Percentiles rank a stretch among this genome's conserved stretches.
Conservation (phyloP, 1,284 basidiomycete species). For the Heterobasidion annosum region DNA sequence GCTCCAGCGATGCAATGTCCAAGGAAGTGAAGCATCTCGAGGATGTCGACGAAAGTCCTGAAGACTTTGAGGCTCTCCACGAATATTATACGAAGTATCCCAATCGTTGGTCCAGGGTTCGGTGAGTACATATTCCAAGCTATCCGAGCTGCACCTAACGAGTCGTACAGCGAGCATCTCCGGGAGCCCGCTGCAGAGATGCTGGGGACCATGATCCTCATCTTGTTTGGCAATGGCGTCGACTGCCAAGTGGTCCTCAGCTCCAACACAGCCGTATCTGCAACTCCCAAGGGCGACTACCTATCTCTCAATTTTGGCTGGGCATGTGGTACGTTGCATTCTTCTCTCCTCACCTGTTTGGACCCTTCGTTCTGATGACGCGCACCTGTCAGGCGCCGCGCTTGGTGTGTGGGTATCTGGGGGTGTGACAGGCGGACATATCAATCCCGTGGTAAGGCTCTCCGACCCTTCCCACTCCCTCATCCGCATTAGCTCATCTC, state of each 20-base stretch:
- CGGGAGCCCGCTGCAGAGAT: constrained; percentile 65
- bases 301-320: constrained; percentile 58
- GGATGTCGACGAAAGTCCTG: not conserved
- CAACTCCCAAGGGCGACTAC: constrained; percentile 48
- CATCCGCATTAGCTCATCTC: constrained; percentile 13
- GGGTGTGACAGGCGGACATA: constrained; percentile 68
- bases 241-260: constrained; percentile 58
- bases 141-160: not conserved
- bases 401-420: constrained; percentile 62
- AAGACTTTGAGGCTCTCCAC: not conserved
- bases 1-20: not conserved
- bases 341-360: not conserved
- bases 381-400: constrained; percentile 26
- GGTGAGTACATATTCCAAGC: constrained; percentile 26
- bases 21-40: not conserved
- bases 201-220: constrained; percentile 54
- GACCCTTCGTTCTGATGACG: not conserved
- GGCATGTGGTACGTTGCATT: constrained; percentile 41
- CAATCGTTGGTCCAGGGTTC: constrained; percentile 47
- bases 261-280: constrained; percentile 36
- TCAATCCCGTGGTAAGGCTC: constrained; percentile 61
- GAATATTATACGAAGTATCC: constrained; percentile 29
- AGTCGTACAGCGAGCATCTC: constrained; percentile 16
- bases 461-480: not conserved
- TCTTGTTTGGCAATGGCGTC: constrained; percentile 58